phyloP scores from a whole-genome alignment of 2,329 filamentous ascomycete species.

The Polychaeton citri region DNA sequence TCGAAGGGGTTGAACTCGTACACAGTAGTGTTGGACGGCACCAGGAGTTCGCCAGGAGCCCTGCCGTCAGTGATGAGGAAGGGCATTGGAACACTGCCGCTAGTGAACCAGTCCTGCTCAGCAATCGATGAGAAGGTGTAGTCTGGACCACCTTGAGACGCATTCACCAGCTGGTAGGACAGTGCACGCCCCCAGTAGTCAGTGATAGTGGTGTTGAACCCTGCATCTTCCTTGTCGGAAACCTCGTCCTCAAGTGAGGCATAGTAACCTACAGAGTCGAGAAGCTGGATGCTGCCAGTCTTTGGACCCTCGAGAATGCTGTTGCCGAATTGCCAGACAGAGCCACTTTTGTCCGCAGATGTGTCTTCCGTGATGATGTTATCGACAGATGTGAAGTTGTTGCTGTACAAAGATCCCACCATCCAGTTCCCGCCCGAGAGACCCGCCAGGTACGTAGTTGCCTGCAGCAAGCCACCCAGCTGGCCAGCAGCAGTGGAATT shows the following conservation, averaged over 20 bases:
- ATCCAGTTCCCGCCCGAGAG: conserved; percentile 78
- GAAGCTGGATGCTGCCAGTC: conserved; percentile 35
- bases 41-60: conserved; percentile 44
- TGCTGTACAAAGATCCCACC: conserved; percentile 62
- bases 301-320: conserved; percentile 48
- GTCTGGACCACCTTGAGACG: conserved; percentile 54
- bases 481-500: conserved; percentile 51
- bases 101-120: conserved; percentile 45
- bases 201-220: conserved; percentile 60
- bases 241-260: conserved; percentile 45
- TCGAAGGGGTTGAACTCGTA: conserved; percentile 72
- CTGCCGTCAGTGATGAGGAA: conserved; percentile 59
- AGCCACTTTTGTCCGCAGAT: conserved; percentile 15
- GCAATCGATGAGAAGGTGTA: conserved; percentile 78
- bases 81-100: conserved; percentile 56
- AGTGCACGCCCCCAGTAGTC: conserved; percentile 81
- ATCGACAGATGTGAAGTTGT: conserved; percentile 63
- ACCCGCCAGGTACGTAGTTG: conserved; percentile 66
- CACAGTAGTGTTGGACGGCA: conserved; percentile 60
- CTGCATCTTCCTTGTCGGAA: conserved; percentile 46
- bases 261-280: conserved; percentile 51
- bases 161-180: conserved; percentile 75
- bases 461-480: conserved; percentile 68
- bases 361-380: conserved; percentile 34
- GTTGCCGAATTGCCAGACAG: conserved; percentile 50